Conservation (phyloP, 768 basidiomycete genomes). For the Cantharellus anzutake region DNA sequence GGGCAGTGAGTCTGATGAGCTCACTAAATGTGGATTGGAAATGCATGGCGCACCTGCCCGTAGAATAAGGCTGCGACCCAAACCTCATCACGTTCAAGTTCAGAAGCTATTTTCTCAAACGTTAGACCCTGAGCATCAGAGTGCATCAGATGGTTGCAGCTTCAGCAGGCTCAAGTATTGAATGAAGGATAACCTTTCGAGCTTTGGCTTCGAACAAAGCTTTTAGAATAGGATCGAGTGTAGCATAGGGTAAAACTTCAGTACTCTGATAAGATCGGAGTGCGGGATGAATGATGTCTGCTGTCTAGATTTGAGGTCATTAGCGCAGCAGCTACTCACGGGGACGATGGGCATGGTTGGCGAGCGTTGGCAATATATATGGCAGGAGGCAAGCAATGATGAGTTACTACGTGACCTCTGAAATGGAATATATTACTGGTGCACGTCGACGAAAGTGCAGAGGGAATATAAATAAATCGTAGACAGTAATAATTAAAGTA, state of each 20-base stretch:
- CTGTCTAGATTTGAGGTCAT: too few species aligned
- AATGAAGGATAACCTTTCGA: not conserved
- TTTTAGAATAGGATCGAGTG: not conserved
- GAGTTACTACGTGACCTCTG: too few species aligned
- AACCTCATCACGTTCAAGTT: conserved; percentile 11
- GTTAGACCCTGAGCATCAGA: not conserved
- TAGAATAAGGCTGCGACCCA: conserved; percentile 12
- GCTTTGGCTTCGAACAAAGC: not conserved
- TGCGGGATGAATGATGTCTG: too few species aligned
- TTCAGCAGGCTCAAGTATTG: not conserved
- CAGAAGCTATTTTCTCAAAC: conserved; percentile 10
- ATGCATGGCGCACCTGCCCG: conserved; percentile 6
- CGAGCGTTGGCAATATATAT: too few species aligned
- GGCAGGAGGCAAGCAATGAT: too few species aligned
- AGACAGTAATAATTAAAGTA: conserved; percentile 28
- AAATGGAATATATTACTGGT: too few species aligned
- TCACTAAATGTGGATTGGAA: not conserved
- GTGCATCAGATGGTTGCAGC: not conserved
- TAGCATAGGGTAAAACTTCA: not conserved
- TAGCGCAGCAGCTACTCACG: too few species aligned
- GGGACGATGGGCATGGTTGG: too few species aligned
- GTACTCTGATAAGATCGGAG: not conserved
- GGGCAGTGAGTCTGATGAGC: not conserved
- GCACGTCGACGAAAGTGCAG: too few species aligned
- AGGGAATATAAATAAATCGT: too few species aligned